These are phyloP conservation scores for Penicillium verhagenii DNA, from an alignment of 495 filamentous ascomycete species.

Conservation along the genomic window DNA sequence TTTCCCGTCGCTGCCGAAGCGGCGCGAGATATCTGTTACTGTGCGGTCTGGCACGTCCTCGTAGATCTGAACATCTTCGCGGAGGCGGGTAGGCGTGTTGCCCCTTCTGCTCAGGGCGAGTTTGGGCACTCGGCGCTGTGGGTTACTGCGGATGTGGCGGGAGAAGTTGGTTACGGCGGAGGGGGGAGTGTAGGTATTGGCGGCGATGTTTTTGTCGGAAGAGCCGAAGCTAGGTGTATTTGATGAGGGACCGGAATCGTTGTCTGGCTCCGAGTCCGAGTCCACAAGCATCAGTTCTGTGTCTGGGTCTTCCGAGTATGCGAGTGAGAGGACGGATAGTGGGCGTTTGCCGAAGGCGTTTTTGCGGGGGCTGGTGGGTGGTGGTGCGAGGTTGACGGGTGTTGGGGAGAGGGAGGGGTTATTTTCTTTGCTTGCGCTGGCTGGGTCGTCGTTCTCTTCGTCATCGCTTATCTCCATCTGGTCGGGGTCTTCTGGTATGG, in stretches of 20 bases:
- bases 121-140: conserved; percentile 32
- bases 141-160: background rate
- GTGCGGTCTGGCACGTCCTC: conserved; percentile 35
- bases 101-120: conserved; percentile 26
- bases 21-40: conserved; percentile 15
- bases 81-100: conserved; percentile 27
- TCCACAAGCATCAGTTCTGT: conserved; percentile 30
- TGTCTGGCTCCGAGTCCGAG: conserved; percentile 22
- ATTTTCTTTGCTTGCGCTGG: conserved; percentile 49
- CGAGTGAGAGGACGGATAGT: conserved; percentile 38
- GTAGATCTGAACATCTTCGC: conserved; percentile 39
- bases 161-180: conserved; percentile 1
- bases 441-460: conserved; percentile 32
- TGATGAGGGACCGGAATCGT: background rate
- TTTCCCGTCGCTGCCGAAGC: conserved; percentile 31
- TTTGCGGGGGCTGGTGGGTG: conserved; percentile 30
- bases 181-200: conserved; percentile 27
- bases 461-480: conserved; percentile 23
- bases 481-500: conserved; percentile 1
- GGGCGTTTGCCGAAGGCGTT: conserved; percentile 41
- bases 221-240: conserved; percentile 6
- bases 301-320: conserved; percentile 24
- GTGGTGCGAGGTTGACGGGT: conserved; percentile 29
- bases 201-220: conserved; percentile 46
- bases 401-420: conserved; percentile 45